Evolutionary conservation across 495 filamentous ascomycete genomes (phyloP).

Genomic region (Neohortaea acidophila): DNA sequence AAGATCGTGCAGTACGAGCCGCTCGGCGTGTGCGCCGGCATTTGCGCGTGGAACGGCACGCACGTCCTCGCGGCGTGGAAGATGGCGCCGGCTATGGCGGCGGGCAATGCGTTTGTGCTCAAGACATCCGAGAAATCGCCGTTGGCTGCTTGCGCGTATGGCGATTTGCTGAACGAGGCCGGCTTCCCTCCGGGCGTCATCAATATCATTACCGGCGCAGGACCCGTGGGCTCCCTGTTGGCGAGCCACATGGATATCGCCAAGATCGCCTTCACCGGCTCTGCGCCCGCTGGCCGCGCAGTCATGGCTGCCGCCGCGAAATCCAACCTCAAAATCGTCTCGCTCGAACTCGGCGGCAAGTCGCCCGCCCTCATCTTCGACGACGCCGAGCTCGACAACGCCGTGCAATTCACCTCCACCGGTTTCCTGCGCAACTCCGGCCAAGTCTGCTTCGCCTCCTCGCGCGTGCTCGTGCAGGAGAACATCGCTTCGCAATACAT

Average conservation of each 20-base stretch:
- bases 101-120: conserved; percentile 26
- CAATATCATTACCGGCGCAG: conserved; percentile 26
- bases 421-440: conserved; percentile 20
- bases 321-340: conserved; percentile 26
- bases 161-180: conserved; percentile 23
- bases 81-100: conserved; percentile 23
- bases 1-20: conserved; percentile 29
- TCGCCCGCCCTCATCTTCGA: conserved; percentile 25
- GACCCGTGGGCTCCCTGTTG: conserved; percentile 20
- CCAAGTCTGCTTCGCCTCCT: conserved; percentile 20
- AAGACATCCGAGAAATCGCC: conserved; percentile 27
- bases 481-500: conserved; percentile 23
- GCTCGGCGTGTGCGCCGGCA: conserved; percentile 25
- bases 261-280: conserved; percentile 28
- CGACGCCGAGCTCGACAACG: conserved; percentile 27
- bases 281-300: conserved; percentile 20
- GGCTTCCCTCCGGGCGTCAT: conserved; percentile 28
- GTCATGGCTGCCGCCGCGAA: conserved; percentile 23
- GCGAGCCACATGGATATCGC: conserved; percentile 25
- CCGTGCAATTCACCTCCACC: conserved; percentile 12
- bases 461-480: conserved; percentile 24
- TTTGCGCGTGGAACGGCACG: conserved; percentile 27
- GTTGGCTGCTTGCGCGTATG: conserved; percentile 17
- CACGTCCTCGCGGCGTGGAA: conserved; percentile 20
- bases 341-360: conserved; percentile 28